Evolutionary conservation across 441 rosid genomes (phyloP), one percentile per base, ranked within the genome.

Genomic region (Erysimum pusillum): DNA sequence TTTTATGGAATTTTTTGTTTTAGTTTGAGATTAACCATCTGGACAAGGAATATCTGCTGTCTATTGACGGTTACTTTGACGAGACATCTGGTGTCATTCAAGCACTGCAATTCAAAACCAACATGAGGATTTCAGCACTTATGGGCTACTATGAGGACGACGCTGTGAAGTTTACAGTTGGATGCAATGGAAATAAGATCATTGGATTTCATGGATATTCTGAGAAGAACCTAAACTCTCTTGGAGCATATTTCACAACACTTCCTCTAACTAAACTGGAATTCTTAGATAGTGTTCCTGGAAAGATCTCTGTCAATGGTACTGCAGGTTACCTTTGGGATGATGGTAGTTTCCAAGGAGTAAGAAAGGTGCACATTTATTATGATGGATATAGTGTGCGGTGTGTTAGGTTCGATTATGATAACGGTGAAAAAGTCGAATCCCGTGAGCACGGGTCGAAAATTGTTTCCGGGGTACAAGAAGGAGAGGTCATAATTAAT

Each of bases 341-440:
- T 15, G 51, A 46, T 15, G 51, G 51, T 46, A 46, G 20, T 46
- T 46, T 46, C 51, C 51, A n/a, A 46, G 51, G 51, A n/a, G 51
- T 46, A 46, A 46, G 20, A 15, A 46, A 46, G 51, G 51, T 46
- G 2, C 9, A 46, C 8, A 3, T n/a, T n/a, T 46, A 46, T 46
- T 46, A 46, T 46, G 20, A 46, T 46, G 20, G 20, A n/a, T 7
- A 2, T 15, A 2, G 20, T 15, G 9, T 46, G 51, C 18, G 51
- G 51, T 46, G 51, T 46, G 20, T 46, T 5, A n/a, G 51, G 10
- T 46, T 46, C 51, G 10, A 46, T 3, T 46, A 46, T 6, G 51
- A 15, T 46, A 15, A 46, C 10, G 20, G 17, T 4, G 51, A 6
- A 9, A 46, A 46, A 46, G 51, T 46, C 8, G 51, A 7, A 46